Evolutionary conservation across 345 rosid genomes (phyloP), one percentile per base, ranked within the genome.

Genomic region (Geranium rotundifolium): DNA sequence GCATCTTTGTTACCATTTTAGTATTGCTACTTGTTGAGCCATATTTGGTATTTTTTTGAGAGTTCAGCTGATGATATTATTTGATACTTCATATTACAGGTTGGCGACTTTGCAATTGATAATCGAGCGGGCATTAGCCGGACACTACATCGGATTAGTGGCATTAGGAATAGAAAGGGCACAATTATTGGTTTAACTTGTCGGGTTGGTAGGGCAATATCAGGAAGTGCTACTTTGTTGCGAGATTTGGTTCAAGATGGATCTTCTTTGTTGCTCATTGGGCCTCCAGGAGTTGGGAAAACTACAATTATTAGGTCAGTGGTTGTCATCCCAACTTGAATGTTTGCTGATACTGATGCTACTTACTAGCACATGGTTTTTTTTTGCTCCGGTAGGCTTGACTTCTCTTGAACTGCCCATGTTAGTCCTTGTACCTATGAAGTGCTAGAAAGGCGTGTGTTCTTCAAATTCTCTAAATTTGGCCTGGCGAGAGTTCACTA

Each of bases 251-350:
- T 88, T 60, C 81, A 80, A 69, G 82, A 84, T 65, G 98, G 91
- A 62, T 81, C 82, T 69, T 91, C 98, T 17, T 70, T 91, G 58
- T 72, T 91, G 83, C 88, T 91, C 58, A 91, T 91, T 71, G 96
- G 96, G 19, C 95, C 98, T 59, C 96, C 98, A 0, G 98, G 98
- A 55, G 98, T 88, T 18, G 98, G 98, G 37, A 91, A 91, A 74
- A 91, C 98, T 63, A 88, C 98, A 29, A 86, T 91, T 77, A 86
- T 91, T 72, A 88, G 98, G 98, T 86, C 71, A 12, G 64, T 63
- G 39, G 7, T 8, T 65, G 49, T 17, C 41, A 34, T 46, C 15
- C 52, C 52, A 46, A 46, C 52, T 46, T 34, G 7, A 8, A 34
- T 4, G 10, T 34, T 34, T 34, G 41, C 41, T 34, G 41, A 34